A percentile compares a stretch with the other conserved stretches of the same genome.
Evolutionary conservation across 148 eudicot genomes (phyloP).

Genomic region (Linanthus parryae): DNA sequence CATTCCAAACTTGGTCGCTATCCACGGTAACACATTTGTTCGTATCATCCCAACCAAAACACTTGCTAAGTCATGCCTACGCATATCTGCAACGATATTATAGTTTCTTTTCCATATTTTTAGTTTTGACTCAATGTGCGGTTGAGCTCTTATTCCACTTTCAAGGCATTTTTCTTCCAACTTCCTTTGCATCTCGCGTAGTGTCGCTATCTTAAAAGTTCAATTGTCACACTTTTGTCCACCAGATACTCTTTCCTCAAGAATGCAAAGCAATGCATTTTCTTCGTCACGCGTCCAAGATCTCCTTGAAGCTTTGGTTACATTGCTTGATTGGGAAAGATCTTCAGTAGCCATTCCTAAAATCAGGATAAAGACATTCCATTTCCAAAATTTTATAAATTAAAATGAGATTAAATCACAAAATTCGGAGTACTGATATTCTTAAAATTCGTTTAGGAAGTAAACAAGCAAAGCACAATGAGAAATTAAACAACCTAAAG

Average conservation of each 20-base stretch:
- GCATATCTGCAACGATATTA: not conserved
- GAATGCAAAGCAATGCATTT: not conserved
- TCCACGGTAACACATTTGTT: not conserved
- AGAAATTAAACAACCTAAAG: not conserved
- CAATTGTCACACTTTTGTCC: not conserved
- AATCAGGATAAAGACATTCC: too few species aligned
- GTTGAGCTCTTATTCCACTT: not conserved
- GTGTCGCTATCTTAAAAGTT: not conserved
- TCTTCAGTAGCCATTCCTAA: too few species aligned
- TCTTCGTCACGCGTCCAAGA: not conserved
- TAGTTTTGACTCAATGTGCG: not conserved
- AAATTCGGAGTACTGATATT: too few species aligned
- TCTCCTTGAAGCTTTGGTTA: not conserved
- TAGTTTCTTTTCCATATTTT: not conserved
- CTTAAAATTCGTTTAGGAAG: too few species aligned
- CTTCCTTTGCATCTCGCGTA: not conserved
- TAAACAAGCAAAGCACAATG: not conserved
- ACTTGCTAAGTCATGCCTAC: not conserved
- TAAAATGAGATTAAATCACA: too few species aligned
- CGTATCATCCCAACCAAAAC: not conserved
- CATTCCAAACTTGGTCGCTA: not conserved
- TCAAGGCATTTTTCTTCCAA: not conserved
- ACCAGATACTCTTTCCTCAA: not conserved
- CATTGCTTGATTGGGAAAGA: not conserved
- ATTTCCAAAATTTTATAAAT: too few species aligned